These are phyloP conservation scores for Fusarium sp. DNA, from an alignment of 2,329 filamentous ascomycete species.

Conservation along the genomic window DNA sequence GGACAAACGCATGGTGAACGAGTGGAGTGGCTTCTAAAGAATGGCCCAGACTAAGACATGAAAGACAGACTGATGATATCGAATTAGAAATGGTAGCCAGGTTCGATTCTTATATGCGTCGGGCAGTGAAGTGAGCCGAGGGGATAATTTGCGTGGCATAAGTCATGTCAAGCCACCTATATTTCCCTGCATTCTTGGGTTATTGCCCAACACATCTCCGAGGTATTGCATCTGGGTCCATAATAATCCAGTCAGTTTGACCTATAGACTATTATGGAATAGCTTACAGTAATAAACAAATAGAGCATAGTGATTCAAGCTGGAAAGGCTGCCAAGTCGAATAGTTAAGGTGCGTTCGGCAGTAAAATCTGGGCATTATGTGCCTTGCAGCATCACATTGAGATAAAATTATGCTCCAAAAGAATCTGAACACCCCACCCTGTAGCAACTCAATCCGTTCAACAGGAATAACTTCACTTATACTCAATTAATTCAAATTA, in stretches of 20 bases:
- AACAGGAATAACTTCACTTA: too few species aligned
- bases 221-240: too few species aligned
- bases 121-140: background rate
- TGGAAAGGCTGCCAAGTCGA: accelerated
- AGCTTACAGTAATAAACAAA: background rate
- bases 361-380: background rate
- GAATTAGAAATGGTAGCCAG: accelerated
- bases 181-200: background rate
- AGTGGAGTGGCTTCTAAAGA: background rate
- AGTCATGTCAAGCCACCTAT: background rate
- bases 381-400: background rate
- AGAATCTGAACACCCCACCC: too few species aligned
- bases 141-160: background rate
- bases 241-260: accelerated
- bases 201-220: background rate
- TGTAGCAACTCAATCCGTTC: too few species aligned
- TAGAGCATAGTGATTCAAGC: too few species aligned
- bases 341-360: accelerated
- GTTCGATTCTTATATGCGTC: background rate
- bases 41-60: background rate
- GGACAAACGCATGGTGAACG: background rate
- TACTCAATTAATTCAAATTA: too few species aligned
- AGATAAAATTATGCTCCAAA: too few species aligned
- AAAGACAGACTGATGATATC: background rate
- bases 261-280: too few species aligned